Base-by-base conservation (phyloP, 2,329 filamentous ascomycete species). In the Colletotrichum horii region DNA sequence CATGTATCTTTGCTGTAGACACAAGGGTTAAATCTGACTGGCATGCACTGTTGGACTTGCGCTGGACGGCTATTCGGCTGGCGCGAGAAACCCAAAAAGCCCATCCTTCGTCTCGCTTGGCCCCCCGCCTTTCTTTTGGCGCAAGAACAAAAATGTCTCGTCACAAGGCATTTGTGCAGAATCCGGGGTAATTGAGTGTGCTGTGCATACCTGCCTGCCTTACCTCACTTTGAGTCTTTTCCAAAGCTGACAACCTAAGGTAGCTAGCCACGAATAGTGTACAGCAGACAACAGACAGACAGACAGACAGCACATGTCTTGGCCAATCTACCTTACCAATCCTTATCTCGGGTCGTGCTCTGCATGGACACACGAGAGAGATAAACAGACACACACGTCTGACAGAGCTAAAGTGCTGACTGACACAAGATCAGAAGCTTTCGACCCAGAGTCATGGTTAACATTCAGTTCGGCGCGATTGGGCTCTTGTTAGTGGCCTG, bases 81-180 rank as follows among this genome's bases (percentile, higher is more conserved):
- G 85, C 77, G 76, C 83, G 30, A 78, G 70, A 84, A 78, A 77
- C 81, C 76, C 69, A 81, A 78, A 81, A 78, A 78, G 81, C 78
- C 43, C 30, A 84, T 84, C 73, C 77, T 85, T 80, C 77, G 84
- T 82, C 81, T 89, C 82, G 34, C 68, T 34, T 36, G 61, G 61
- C 66, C 52, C 72, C 72, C 61, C 67, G 67, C 68, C 67, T 71
- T 74, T 71, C 22, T 30, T 30, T 56, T 24, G 38, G 28, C 19
- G 58, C 28, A 22, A 15, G 66, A 28, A 34, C 26, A 22, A 52
- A 65, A 61, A 28, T 48, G 69, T 67, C 73, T 67, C 55, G 64
- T 73, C 73, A 75, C 65, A 52, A 52, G n/a, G 43, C 43, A 56
- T 36, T 64, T 73, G 69, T 67, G 73, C 56, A 67, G 60, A 75